phyloP scores from a whole-genome alignment of 225 moss, liverwort and hornwort species.

The Antitrichia curtipendula region DNA sequence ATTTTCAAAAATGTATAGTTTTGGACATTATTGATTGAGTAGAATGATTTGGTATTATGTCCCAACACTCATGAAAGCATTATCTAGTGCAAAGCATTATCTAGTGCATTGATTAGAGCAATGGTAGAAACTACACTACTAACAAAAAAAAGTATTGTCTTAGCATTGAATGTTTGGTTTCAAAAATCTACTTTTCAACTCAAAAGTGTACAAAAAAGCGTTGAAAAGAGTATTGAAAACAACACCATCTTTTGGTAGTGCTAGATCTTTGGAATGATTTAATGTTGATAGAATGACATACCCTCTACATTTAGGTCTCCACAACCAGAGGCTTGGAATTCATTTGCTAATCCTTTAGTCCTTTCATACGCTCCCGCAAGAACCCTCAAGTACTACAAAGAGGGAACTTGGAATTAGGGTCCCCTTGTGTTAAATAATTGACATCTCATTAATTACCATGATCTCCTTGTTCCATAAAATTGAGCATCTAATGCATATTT shows the following conservation, averaged over 20 bases:
- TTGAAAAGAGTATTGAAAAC: neutral
- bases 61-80: neutral
- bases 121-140: neutral
- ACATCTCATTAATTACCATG: neutral
- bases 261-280: neutral
- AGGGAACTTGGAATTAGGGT: neutral
- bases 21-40: too few relatives aligned
- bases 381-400: conserved; percentile 55
- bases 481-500: neutral
- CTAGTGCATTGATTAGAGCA: neutral
- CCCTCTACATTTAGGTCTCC: conserved; percentile 74
- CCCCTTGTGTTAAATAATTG: neutral
- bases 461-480: neutral
- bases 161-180: neutral
- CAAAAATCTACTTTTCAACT: neutral
- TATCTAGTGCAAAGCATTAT: neutral
- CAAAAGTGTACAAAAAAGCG: neutral
- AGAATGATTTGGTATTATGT: neutral
- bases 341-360: conserved; percentile 72
- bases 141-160: neutral
- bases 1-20: neutral
- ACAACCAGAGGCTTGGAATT: conserved; percentile 51
- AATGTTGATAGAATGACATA: neutral
- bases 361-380: conserved; percentile 60
- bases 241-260: neutral